Base-by-base conservation (phyloP, 2,329 filamentous ascomycete genomes). In the Fusarium setosum region DNA sequence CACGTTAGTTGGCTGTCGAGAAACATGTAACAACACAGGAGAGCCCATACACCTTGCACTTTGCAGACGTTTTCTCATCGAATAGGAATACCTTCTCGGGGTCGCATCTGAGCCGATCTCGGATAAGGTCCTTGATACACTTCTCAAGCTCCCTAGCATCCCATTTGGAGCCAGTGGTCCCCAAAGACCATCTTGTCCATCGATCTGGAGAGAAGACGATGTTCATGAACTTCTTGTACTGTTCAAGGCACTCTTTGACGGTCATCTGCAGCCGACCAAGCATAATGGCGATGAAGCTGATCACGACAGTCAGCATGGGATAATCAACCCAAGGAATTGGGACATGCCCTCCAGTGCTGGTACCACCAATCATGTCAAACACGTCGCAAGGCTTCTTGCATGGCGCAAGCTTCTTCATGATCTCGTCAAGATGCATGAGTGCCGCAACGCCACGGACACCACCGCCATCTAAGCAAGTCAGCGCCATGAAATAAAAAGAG, bases 221-320 rank as follows among this genome's bases (percentile, higher is more conserved):
- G 44, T 17, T 35, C 54, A 58, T 62, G 34, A 58, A 62, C 3
- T 59, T 29, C 11, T 18, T 11, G 55, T 62, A 62, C 6, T 44
- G 48, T 4, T 12, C 12, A 4, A 60, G 29, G 29, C 57, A 60
- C 20, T 56, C 57, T 10, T 44, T 32, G 31, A 60, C 21, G 5
- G 34, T 24, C 57, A 60, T 60, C 17, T 49, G 18, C 20, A 60
- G 41, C 6, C 77, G 75, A 12, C 79, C 78, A 12, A 82, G 74
- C 76, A 83, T 80, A 32, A 82, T 74, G n/a, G 79, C 80, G 17
- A 81, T 79, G 12, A 52, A 52, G 4, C 49, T 38, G 21, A 26
- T 9, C 11, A 20, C 18, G 17, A 31, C 11, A 17, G 21, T 32
- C 26, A 40, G 32, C 12, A 7, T 21, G n/a, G n/a, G n/a, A 21